These are phyloP conservation scores for Mortierella sp. DNA, from an alignment of 371 early-diverging fungal genomes.

Conservation along the genomic window DNA sequence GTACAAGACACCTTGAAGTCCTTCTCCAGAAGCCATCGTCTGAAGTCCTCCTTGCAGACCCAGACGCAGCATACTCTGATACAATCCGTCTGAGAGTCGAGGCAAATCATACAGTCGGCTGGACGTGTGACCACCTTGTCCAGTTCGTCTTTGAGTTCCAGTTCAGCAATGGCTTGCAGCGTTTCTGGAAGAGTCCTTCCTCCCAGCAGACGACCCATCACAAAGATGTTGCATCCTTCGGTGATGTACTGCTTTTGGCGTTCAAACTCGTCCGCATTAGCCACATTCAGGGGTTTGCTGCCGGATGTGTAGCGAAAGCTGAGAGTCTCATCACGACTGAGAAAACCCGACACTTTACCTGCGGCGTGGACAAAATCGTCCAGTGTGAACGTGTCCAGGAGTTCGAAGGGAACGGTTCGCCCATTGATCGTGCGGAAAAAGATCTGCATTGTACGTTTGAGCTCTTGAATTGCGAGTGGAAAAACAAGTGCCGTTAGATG, in stretches of 20 bases:
- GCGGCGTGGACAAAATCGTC: slow-evolving; percentile 21
- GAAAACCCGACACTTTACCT: slow-evolving; percentile 1
- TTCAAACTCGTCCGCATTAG: slow-evolving; percentile 15
- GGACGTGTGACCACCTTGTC: slow-evolving; percentile 4
- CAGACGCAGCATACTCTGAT: slow-evolving; percentile 25
- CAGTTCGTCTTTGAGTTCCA: slow-evolving; percentile 22
- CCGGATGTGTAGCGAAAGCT: slow-evolving; percentile 22
- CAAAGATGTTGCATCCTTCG: slow-evolving; percentile 26
- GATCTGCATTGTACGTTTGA: slow-evolving; percentile 17
- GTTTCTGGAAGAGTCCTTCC: slow-evolving; percentile 19
- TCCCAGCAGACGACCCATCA: slow-evolving; percentile 31
- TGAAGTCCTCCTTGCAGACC: slow-evolving; percentile 29
- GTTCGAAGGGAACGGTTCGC: neutral
- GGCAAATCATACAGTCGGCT: slow-evolving; percentile 26
- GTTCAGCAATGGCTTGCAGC: slow-evolving; percentile 29
- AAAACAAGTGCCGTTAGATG: neutral
- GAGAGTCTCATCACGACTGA: slow-evolving; percentile 16
- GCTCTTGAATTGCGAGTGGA: neutral
- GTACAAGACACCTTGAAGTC: slow-evolving; percentile 28
- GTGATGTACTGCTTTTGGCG: slow-evolving; percentile 15
- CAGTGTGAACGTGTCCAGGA: slow-evolving; percentile 15
- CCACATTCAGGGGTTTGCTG: slow-evolving; percentile 23
- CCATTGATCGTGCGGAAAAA: slow-evolving; percentile 20
- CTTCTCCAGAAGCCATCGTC: slow-evolving; percentile 26
- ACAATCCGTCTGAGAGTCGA: slow-evolving; percentile 22